phyloP scores from a whole-genome alignment of 805 yeast species.

The Starmera caribaea region DNA sequence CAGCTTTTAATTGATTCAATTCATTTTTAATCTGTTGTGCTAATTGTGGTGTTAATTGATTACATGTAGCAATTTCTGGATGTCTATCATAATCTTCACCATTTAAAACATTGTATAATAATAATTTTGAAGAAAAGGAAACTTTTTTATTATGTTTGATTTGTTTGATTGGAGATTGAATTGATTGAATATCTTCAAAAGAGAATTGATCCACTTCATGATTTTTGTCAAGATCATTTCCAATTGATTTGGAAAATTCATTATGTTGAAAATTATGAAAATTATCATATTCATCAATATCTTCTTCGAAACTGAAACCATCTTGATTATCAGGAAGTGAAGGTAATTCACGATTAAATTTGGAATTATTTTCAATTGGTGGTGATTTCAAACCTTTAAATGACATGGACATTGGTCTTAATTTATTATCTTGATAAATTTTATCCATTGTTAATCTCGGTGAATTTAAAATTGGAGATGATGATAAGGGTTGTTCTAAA shows the following conservation, averaged over 20 bases:
- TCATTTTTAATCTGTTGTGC: slow-evolving; percentile 85
- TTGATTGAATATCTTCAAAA: background rate
- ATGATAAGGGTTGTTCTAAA: slow-evolving; percentile 7
- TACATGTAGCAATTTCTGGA: slow-evolving; percentile 89
- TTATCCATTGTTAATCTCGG: slow-evolving; percentile 3
- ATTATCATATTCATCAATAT: background rate
- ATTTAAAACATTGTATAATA: slow-evolving; percentile 77
- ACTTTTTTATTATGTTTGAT: slow-evolving; percentile 22
- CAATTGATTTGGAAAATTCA: too few species aligned
- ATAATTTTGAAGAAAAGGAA: slow-evolving; percentile 70
- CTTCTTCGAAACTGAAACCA: background rate
- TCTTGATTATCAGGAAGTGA: background rate
- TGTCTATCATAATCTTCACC: slow-evolving; percentile 84
- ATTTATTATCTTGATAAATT: slow-evolving; percentile 14
- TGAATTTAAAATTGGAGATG: slow-evolving; percentile 14
- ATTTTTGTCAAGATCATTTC: background rate
- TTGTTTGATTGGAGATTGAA: background rate
- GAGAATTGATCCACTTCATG: background rate
- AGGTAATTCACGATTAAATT: background rate
- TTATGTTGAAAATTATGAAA: background rate
- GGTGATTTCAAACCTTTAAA: slow-evolving; percentile 58
- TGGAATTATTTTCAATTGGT: slow-evolving; percentile 31
- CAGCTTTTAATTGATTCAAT: slow-evolving; percentile 65
- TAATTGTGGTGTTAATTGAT: slow-evolving; percentile 75
- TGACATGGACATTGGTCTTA: slow-evolving; percentile 36